phyloP scores from a whole-genome alignment of 1,284 basidiomycete species.

The Mycena sp. region DNA sequence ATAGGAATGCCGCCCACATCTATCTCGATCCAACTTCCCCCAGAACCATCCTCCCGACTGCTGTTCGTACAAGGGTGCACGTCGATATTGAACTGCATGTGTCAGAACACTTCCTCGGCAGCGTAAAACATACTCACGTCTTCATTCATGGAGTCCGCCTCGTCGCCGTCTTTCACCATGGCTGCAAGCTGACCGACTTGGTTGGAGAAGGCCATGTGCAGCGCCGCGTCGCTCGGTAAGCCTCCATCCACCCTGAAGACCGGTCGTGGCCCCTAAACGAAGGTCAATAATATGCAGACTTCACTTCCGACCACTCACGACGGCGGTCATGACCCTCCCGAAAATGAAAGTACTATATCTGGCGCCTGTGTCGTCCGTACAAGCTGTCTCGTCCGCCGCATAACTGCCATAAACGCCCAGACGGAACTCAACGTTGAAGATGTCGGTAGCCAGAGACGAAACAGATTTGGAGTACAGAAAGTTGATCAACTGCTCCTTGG shows the following conservation, averaged over 20 bases:
- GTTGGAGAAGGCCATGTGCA: neutral
- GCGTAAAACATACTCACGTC: neutral
- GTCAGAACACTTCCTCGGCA: no score
- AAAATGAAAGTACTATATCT: neutral
- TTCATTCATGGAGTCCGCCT: neutral
- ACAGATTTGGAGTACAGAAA: neutral
- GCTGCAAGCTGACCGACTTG: neutral
- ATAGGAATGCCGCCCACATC: neutral
- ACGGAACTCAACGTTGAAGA: neutral
- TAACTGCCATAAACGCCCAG: neutral
- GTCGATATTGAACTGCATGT: no score
- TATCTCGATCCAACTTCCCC: neutral
- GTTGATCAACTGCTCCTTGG: neutral
- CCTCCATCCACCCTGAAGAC: neutral
- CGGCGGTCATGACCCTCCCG: neutral
- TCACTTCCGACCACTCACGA: neutral
- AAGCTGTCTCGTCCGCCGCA: neutral
- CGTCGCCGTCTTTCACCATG: neutral
- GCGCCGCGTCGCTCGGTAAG: neutral
- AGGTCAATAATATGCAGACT: no score
- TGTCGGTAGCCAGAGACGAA: neutral
- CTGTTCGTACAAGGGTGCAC: no score
- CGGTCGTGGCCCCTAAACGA: neutral
- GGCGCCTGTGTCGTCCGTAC: neutral
- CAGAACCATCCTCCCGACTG: neutral